phyloP scores from a whole-genome alignment of 306 rosid species.

The Cucumis sativus region DNA sequence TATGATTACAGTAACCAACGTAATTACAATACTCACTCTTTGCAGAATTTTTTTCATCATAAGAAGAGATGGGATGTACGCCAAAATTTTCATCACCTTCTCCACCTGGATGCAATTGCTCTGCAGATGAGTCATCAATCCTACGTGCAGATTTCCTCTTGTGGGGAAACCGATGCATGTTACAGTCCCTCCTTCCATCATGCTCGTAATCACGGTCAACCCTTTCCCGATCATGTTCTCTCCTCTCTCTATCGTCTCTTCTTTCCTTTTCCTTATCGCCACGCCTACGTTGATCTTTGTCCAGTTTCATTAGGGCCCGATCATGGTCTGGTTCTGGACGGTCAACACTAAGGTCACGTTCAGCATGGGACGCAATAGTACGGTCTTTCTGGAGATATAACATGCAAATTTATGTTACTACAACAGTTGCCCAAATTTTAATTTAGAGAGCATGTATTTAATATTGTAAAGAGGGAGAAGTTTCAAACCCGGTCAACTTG shows the following conservation, averaged over 20 bases:
- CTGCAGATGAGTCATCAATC: conserved; percentile 61
- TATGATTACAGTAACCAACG: not conserved
- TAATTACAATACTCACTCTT: conserved; percentile 49
- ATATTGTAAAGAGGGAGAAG: not conserved
- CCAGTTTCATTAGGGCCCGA: conserved; percentile 43
- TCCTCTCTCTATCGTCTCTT: conserved; percentile 75
- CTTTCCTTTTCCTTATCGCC: conserved; percentile 78
- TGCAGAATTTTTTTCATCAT: conserved; percentile 56
- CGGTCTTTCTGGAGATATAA: conserved; percentile 58
- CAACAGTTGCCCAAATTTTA: not conserved
- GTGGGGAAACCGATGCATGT: conserved; percentile 42
- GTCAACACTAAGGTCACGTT: conserved; percentile 80
- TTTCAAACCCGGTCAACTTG: conserved; percentile 65
- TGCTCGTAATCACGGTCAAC: conserved; percentile 76
- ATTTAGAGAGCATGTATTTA: not conserved
- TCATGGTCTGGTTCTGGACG: conserved; percentile 76
- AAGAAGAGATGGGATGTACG: conserved; percentile 44
- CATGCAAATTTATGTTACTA: conserved; percentile 8
- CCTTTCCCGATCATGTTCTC: conserved; percentile 51
- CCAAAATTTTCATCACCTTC: conserved; percentile 68
- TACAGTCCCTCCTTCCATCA: conserved; percentile 51
- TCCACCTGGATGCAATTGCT: conserved; percentile 50
- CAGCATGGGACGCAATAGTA: conserved; percentile 46
- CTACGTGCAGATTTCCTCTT: conserved; percentile 52
- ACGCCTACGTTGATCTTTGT: conserved; percentile 73